Conservation (phyloP, 345 rosid genomes). For the Crucihimalaya himalaica region DNA sequence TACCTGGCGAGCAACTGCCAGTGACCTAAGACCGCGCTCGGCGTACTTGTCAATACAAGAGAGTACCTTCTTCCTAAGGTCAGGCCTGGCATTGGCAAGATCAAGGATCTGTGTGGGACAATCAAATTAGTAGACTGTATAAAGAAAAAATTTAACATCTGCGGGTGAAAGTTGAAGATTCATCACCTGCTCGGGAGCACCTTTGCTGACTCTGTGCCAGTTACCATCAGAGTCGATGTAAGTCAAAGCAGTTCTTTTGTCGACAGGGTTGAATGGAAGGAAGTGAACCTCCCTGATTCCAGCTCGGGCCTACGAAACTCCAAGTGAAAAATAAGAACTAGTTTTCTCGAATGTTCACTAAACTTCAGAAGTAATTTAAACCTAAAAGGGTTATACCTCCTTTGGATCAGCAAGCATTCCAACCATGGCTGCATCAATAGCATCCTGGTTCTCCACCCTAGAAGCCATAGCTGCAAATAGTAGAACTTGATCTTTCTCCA, state of each 20-base stretch:
- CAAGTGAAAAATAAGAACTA: constrained; percentile 27
- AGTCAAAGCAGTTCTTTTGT: constrained; percentile 65
- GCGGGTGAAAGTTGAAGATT: not conserved
- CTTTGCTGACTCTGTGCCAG: constrained; percentile 68
- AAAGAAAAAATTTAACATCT: not conserved
- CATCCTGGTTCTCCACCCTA: constrained; percentile 47
- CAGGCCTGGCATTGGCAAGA: constrained; percentile 53
- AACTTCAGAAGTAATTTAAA: constrained; percentile 20
- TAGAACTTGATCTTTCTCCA: constrained; percentile 46
- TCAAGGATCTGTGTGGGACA: constrained; percentile 46
- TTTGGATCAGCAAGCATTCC: constrained; percentile 53
- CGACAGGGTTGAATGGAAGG: constrained; percentile 67
- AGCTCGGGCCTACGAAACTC: constrained; percentile 48
- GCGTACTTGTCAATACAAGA: constrained; percentile 73
- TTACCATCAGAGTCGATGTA: constrained; percentile 52
- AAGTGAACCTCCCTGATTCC: constrained; percentile 52
- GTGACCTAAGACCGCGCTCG: constrained; percentile 88
- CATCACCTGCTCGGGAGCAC: constrained; percentile 59
- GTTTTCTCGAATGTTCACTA: not conserved
- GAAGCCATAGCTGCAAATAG: constrained; percentile 46
- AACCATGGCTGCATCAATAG: constrained; percentile 54
- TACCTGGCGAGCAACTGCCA: constrained; percentile 89
- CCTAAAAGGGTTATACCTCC: constrained; percentile 35
- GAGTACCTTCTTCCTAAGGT: constrained; percentile 62
- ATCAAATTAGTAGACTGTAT: constrained; percentile 11